Evolutionary conservation across 768 basidiomycete species (phyloP), one percentile per base, ranked within the genome.

Genomic region (Lactifluus rugatus): DNA sequence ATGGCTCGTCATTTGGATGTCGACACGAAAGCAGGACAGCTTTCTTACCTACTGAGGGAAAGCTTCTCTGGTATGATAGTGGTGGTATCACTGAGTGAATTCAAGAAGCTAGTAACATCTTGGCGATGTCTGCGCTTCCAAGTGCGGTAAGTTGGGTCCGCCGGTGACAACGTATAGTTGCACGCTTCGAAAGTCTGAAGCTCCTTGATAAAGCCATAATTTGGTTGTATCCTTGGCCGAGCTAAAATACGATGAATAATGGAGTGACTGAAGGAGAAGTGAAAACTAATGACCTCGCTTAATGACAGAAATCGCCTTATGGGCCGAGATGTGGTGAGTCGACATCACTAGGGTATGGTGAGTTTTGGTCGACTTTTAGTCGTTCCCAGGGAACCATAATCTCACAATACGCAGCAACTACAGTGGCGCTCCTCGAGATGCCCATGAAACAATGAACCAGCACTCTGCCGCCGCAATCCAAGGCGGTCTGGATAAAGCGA

Each of bases 341-440:
- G 48, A 56, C 63, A 64, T 64, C 50, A 64, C 63, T 64, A 58
- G 21, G 26, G 32, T 8, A 9, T n/a, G 21, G 19, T 55, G 47
- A 62, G 52, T 49, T 37, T 44, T 23, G 26, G 39, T 21, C 16
- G 21, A 2, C 36, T 26, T 41, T 16, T 3, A 14, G 23, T 17
- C 32, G 16, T 49, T 34, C 23, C 5, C 2, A 36, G 7, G 23
- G 36, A 49, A 19, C 5, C 2, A n/a, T 11, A 19, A 52, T 52
- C 85, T 71, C 67, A 89, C 89, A 69, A 66, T 90, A 91, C 44
- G 87, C 89, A 41, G 84, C 84, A 54, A 89, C 78, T 21, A 89
- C 84, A 5, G 85, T 81, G 39, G 80, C 73, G 62, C 85, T 87
- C 60, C 87, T 75, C 0, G 84, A 89, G 8, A 88, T 70, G 5